phyloP scores from a whole-genome alignment of 805 yeast genomes.

The Saccharomyces kudriavzevii region DNA sequence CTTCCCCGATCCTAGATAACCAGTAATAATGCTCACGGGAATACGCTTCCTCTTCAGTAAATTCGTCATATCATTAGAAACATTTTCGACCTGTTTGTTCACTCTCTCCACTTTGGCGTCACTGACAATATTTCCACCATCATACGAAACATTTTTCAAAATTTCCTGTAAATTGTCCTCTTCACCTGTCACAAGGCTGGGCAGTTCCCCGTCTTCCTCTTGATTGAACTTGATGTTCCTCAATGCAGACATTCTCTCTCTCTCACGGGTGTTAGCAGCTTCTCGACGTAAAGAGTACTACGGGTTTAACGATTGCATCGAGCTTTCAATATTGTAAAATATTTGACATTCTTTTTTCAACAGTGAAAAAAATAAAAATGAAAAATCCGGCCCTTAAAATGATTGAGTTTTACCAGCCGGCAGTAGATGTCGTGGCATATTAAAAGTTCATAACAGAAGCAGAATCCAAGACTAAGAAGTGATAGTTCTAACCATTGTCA shows the following conservation, averaged over 20 bases:
- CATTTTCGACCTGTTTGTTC: conserved; percentile 19
- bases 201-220: conserved; percentile 31
- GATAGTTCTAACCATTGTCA: neutral
- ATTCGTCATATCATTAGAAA: neutral
- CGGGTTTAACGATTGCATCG: neutral
- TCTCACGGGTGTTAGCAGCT: neutral
- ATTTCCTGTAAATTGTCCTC: conserved; percentile 23
- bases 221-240: conserved; percentile 24
- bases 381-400: neutral
- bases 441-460: neutral
- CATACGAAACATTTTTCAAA: conserved; percentile 15
- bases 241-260: conserved; percentile 22
- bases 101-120: conserved; percentile 24
- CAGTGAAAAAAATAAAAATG: neutral
- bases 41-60: conserved; percentile 36
- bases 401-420: neutral
- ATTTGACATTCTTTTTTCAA: neutral
- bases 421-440: neutral
- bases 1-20: conserved; percentile 92
- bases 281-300: neutral
- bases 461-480: neutral
- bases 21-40: conserved; percentile 89
- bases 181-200: conserved; percentile 23
- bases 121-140: conserved; percentile 28
- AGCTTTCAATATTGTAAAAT: neutral